These are phyloP conservation scores for Dissophora globulifera DNA, from an alignment of 192 early-diverging fungal genomes.

Conservation along the genomic window DNA sequence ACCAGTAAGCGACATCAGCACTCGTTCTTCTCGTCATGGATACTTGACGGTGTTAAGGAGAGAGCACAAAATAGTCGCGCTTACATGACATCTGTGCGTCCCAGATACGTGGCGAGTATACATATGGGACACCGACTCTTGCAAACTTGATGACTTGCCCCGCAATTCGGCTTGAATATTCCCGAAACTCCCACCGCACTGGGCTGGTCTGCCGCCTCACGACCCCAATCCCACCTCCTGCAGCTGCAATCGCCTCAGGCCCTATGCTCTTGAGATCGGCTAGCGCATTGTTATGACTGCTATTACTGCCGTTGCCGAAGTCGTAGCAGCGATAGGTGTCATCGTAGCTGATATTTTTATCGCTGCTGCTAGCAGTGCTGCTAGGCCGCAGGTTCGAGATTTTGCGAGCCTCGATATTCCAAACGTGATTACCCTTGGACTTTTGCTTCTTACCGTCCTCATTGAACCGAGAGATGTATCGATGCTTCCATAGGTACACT, in stretches of 20 bases:
- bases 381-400: too few species aligned
- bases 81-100: constrained; percentile 77
- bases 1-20: constrained; percentile 2
- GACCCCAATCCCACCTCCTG: constrained; percentile 11
- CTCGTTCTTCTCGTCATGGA: too few species aligned
- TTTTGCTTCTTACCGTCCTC: constrained; percentile 85
- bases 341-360: too few species aligned
- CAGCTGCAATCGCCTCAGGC: constrained; percentile 12
- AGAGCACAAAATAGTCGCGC: constrained; percentile 15
- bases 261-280: constrained; percentile 10
- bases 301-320: neutral
- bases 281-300: neutral
- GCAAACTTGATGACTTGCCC: constrained; percentile 72
- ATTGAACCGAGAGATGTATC: constrained; percentile 83
- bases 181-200: constrained; percentile 76
- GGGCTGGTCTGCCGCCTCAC: constrained; percentile 1
- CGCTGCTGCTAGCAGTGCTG: too few species aligned
- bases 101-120: constrained; percentile 77
- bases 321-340: too few species aligned
- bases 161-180: constrained; percentile 76
- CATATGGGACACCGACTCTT: constrained; percentile 68
- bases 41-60: neutral
- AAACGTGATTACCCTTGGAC: constrained; percentile 82
- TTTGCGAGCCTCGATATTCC: constrained; percentile 86
- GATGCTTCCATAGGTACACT: constrained; percentile 77